A percentile compares a stretch with the other conserved stretches of the same genome.
phyloP scores from a whole-genome alignment of 176 grass and related monocot genomes.

The Pontederia paniculata region DNA sequence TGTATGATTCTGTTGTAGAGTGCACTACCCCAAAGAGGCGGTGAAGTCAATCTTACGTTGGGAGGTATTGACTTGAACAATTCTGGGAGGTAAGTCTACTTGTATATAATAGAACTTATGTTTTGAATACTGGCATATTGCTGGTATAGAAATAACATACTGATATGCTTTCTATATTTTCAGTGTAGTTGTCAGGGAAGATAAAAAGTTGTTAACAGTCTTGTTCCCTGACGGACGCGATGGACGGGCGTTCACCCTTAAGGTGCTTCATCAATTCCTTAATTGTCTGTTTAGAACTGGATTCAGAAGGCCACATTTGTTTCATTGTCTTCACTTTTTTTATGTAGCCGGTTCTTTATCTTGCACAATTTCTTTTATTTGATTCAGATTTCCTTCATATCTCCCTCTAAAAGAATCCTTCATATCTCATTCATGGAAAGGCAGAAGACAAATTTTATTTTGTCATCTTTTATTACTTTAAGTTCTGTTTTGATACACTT shows the following conservation, averaged over 20 bases:
- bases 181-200: slow-evolving; percentile 99
- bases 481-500: slow-evolving; percentile 16
- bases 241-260: slow-evolving; percentile 95
- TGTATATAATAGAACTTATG: not conserved
- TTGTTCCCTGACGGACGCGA: slow-evolving; percentile 97
- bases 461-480: not conserved
- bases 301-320: not conserved
- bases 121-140: not conserved
- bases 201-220: slow-evolving; percentile 89
- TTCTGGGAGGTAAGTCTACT: slow-evolving; percentile 69
- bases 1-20: slow-evolving; percentile 50
- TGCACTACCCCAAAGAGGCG: slow-evolving; percentile 72
- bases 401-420: not conserved
- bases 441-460: not conserved
- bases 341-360: too few species aligned
- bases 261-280: slow-evolving; percentile 38
- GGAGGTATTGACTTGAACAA: slow-evolving; percentile 99
- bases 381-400: not conserved
- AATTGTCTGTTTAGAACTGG: not conserved
- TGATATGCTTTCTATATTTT: slow-evolving; percentile 8
- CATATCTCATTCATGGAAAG: not conserved
- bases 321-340: not conserved
- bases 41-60: slow-evolving; percentile 86
- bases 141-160: not conserved
- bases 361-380: slow-evolving; percentile 1